Base-by-base conservation (phyloP, 2,329 filamentous ascomycete species). In the Penicillium sp. region DNA sequence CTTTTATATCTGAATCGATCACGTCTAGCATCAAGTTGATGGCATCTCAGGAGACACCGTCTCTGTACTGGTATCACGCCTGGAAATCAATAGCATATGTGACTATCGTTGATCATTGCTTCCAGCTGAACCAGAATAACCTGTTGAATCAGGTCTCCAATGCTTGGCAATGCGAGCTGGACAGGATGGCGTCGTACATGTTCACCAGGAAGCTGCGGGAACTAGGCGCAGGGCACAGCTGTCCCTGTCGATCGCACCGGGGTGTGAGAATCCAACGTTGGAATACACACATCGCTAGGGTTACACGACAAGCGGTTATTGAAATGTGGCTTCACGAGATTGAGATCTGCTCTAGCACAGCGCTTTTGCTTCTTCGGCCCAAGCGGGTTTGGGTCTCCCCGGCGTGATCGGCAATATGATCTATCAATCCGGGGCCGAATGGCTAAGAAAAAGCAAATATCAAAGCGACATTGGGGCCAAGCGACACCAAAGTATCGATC, bases 1-100 rank as follows among this genome's bases (percentile, higher is more conserved):
- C 48, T 51, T 63, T 64, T 64, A 64, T 64, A 64, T 13, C 48
- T 54, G 47, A 31, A 13, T 44, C 31, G 14, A 3, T 27, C 18
- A 20, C 9, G 2, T 8, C 10, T 8, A 5, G 33, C 33, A 11
- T 14, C 10, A 14, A 30, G 28, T 30, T 30, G 11, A 30, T 30
- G 28, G 28, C 28, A 27, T 27, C 25, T 27, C 28, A 14, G 28
- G 28, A 13, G 10, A 30, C 10, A 30, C 10, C 27, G 9, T 22
- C 28, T 30, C 28, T 14, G 11, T 14, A 11, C 11, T 13, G 28
- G 3, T 6, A 7, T 33, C 20, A 31, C 13, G 28, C 27, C 39
- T 31, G 24, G 8, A n/a, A 48, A 33, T 51, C 50, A 51, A 52
- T 52, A 53, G 28, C 22, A 14, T 33, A 2, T 27, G 42, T 47